Evolutionary conservation across 2,329 filamentous ascomycete species (phyloP), one percentile per base, ranked within the genome.

Genomic region (Mycosphaerelloides madeirae): DNA sequence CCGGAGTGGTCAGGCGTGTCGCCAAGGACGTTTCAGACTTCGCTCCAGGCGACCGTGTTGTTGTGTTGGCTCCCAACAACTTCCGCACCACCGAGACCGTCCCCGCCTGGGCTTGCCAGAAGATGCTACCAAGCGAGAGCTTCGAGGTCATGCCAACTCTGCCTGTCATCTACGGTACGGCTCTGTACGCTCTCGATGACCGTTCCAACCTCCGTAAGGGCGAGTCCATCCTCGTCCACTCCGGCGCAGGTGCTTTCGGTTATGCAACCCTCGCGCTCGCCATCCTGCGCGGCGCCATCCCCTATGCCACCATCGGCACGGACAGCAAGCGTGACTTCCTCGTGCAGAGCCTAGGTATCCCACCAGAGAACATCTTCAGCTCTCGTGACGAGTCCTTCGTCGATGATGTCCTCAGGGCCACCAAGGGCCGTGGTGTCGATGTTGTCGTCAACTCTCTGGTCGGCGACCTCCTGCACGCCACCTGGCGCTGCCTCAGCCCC

Each of bases 401-500:
- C 12, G 31, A 22, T 6, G 32, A 33, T 16, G 15, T 43, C 20
- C 19, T 29, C 56, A 15, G 29, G 5, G 53, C 48, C 40, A 68
- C 65, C 0, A 44, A 50, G 14, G 56, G 53, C 16, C 38, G 35
- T 5, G 66, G 66, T 9, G 57, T 67, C 14, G 62, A 69, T 41
- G 60, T 68, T 3, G 46, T 66, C 3, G 42, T 68, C 40, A 66
- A 62, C 46, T 54, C 47, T 3, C 39, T 58, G n/a, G 35, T 49
- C 1, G 63, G 65, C 1, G 47, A 60, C 13, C 32, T 55, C 2
- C 52, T 66, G 9, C 42, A 52, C 12, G 41, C 50, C 13, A 53
- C 51, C 4, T 65, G 59, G 58, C 33, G 52, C 4, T 51, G 46
- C 36, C 31, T 63, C 29, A 62, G 8, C 56, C 60, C 5, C 40